Percentiles rank a stretch among this genome's conserved stretches.
phyloP scores from a whole-genome alignment of 2,329 filamentous ascomycete genomes.

The Exophiala oligosperma region DNA sequence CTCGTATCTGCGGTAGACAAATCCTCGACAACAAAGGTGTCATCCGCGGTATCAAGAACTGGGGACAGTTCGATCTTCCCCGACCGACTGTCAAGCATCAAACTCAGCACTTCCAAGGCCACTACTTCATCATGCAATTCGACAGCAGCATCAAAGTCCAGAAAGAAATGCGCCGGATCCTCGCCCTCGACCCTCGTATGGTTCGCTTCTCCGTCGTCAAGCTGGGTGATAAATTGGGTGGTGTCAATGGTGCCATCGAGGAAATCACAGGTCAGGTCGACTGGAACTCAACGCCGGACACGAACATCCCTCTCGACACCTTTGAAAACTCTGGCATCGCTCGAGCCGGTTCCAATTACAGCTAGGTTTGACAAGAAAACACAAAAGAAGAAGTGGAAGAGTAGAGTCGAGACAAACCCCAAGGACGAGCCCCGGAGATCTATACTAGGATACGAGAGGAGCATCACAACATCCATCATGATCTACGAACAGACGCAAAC shows the following conservation, averaged over 20 bases:
- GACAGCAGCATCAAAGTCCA: slow-evolving; percentile 76
- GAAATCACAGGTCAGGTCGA: slow-evolving; percentile 56
- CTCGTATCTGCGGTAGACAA: slow-evolving; percentile 18
- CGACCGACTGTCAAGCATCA: slow-evolving; percentile 78
- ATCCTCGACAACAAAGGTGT: slow-evolving; percentile 58
- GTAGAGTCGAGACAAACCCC: background rate
- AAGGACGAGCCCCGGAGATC: background rate
- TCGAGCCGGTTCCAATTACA: background rate
- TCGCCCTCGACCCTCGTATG: slow-evolving; percentile 85
- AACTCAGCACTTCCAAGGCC: slow-evolving; percentile 77
- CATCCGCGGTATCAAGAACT: slow-evolving; percentile 89
- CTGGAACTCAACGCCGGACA: slow-evolving; percentile 42
- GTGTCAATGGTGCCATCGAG: slow-evolving; percentile 63
- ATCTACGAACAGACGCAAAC: slow-evolving; percentile 13
- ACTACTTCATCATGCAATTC: slow-evolving; percentile 98
- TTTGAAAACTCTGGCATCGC: background rate
- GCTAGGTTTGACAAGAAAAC: background rate
- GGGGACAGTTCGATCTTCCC: slow-evolving; percentile 88
- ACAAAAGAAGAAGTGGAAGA: background rate
- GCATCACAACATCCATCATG: slow-evolving; percentile 6
- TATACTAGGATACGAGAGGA: slow-evolving; percentile 8
- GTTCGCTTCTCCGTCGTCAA: slow-evolving; percentile 85
- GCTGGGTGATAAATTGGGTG: slow-evolving; percentile 68
- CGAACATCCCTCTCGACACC: background rate
- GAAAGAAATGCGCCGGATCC: slow-evolving; percentile 69